Base-by-base conservation (phyloP, 345 rosid species). In the Litchi chinensis region DNA sequence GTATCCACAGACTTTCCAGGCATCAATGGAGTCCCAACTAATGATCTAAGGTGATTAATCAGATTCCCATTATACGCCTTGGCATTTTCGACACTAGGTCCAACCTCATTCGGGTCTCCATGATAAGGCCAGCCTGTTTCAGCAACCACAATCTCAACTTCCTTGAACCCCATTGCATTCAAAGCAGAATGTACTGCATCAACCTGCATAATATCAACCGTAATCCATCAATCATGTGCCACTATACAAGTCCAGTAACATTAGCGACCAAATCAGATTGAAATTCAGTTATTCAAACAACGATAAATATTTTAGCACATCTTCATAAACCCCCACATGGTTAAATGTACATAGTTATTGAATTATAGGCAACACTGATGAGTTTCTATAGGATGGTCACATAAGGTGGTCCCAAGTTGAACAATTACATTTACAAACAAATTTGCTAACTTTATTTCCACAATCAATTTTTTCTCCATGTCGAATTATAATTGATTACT, bases 91-190 rank as follows among this genome's bases (percentile, higher is more conserved):
- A 91, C 72, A 64, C 93, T 80, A 0, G 97, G 77, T 10, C 98
- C 99, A 28, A 83, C 93, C 83, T 96, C 99, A 71, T 83, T 91
- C 52, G 86, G 43, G 71, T 93, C 98, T 7, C 99, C 99, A 0
- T 75, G 43, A 75, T 90, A 90, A 3, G 99, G 90, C 99, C 99
- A 96, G 0, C 98, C 99, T 0, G 99, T 96, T 85, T 96, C 99
- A 3, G 98, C 97, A 48, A 94, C 95, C 82, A 91, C 32, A 26
- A 96, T 91, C 81, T 94, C 97, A 5, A 91, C 82, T 24, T 90
- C 92, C 78, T 85, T 85, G 77, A 93, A 96, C 41, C 97, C 97
- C 84, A 91, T 82, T 5, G 92, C 87, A 65, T 88, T 90, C 79
- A 96, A 84, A 73, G 97, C 97, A 15, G 98, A 94, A 46, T 86